These are phyloP conservation scores for Laetiporus sulphureus DNA, from an alignment of 1,284 basidiomycete species.

Conservation along the genomic window DNA sequence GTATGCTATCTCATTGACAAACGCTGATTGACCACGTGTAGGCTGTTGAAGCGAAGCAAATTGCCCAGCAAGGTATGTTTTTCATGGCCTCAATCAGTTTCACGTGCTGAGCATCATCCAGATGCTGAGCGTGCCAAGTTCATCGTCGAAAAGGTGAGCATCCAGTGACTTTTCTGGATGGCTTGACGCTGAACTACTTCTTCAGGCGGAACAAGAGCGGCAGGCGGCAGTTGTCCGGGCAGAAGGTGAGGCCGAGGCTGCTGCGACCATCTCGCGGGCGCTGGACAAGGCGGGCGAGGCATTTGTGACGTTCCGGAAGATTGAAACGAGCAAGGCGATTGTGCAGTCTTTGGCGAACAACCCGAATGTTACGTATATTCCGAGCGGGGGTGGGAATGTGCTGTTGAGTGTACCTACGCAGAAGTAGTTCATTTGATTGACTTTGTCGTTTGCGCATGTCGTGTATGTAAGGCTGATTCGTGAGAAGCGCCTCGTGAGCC, in stretches of 20 bases:
- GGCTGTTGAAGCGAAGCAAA: constrained; percentile 98
- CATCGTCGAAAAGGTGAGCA: constrained; percentile 92
- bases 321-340: constrained; percentile 97
- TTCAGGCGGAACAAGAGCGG: constrained; percentile 94
- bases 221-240: constrained; percentile 97
- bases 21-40: constrained; percentile 12
- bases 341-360: constrained; percentile 74
- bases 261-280: constrained; percentile 88
- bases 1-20: constrained; percentile 5
- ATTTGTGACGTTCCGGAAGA: constrained; percentile 92
- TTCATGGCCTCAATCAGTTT: too few relatives aligned
- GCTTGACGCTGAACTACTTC: constrained; percentile 1
- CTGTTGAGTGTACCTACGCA: constrained; percentile 76
- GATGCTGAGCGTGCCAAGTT: constrained; percentile 99
- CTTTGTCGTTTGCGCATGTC: not conserved
- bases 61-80: constrained; percentile 82
- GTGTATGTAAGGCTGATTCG: not conserved
- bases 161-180: not conserved
- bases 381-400: constrained; percentile 72
- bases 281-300: constrained; percentile 93
- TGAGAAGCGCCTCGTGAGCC: constrained; percentile 3
- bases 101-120: too few relatives aligned
- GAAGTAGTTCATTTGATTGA: too few relatives aligned
- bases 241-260: constrained; percentile 98
- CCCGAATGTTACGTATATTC: constrained; percentile 86